phyloP scores from a whole-genome alignment of 192 early-diverging fungal genomes.

The Backusella tuberculispora region DNA sequence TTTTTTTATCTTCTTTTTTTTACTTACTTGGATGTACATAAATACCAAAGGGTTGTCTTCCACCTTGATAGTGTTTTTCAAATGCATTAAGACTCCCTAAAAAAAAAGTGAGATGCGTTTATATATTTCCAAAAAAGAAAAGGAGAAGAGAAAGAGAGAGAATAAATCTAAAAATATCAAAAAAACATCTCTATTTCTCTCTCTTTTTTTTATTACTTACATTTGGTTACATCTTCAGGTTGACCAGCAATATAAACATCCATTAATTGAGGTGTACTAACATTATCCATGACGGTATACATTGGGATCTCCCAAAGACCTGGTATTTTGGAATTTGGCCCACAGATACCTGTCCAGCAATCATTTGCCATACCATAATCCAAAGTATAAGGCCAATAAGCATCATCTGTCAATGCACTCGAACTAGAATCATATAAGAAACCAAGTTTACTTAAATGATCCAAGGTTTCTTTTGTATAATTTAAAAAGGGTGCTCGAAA shows the following conservation, averaged over 20 bases:
- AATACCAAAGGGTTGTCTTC: constrained; percentile 53
- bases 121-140: not conserved
- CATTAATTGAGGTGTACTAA: constrained; percentile 37
- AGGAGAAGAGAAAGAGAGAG: not conserved
- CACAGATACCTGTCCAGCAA: constrained; percentile 51
- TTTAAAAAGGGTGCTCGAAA: constrained; percentile 65
- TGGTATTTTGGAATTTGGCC: constrained; percentile 31
- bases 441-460: constrained; percentile 40
- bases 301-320: constrained; percentile 70
- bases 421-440: constrained; percentile 58
- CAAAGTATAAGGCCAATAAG: constrained; percentile 66
- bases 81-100: constrained; percentile 30
- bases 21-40: constrained; percentile 44
- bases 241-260: constrained; percentile 51
- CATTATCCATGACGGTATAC: constrained; percentile 49
- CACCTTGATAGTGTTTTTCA: constrained; percentile 45
- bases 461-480: constrained; percentile 49
- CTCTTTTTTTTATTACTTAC: constrained; percentile 14
- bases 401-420: constrained; percentile 42
- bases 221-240: constrained; percentile 35
- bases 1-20: too few relatives aligned
- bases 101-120: not conserved
- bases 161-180: constrained; percentile 40
- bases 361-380: constrained; percentile 63
- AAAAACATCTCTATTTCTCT: too few relatives aligned